Conservation (phyloP, 257 asterid genomes). For the Prunella vulgaris region DNA sequence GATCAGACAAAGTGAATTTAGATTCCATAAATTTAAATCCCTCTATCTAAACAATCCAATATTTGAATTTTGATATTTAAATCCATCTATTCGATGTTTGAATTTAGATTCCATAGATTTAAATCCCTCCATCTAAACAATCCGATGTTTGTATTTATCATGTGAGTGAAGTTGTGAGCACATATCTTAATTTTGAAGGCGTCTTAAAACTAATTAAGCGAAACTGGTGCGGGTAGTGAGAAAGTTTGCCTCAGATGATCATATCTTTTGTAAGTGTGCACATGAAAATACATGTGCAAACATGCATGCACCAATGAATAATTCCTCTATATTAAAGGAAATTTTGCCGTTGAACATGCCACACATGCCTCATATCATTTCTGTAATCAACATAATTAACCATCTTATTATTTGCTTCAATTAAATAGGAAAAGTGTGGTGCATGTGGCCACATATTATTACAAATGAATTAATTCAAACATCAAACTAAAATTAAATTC, state of each 20-base stretch:
- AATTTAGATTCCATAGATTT: too few relatives aligned
- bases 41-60: too few relatives aligned
- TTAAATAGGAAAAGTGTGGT: background rate
- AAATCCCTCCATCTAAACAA: too few relatives aligned
- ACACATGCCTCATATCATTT: constrained; percentile 23
- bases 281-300: constrained; percentile 35
- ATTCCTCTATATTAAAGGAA: background rate
- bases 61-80: too few relatives aligned
- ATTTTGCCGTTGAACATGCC: constrained; percentile 22
- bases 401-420: background rate
- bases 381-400: background rate
- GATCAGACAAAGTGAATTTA: too few relatives aligned
- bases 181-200: background rate
- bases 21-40: too few relatives aligned
- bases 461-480: too few relatives aligned
- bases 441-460: too few relatives aligned
- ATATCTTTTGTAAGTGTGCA: constrained; percentile 21
- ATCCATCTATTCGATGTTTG: too few relatives aligned
- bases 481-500: too few relatives aligned
- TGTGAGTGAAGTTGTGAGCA: background rate
- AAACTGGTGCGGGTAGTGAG: background rate
- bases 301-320: constrained; percentile 14
- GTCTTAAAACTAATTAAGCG: background rate
- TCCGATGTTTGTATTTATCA: background rate
- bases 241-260: background rate